Evolutionary conservation across 768 basidiomycete species (phyloP).

Genomic region (Chalciporus pseudorubinellus): DNA sequence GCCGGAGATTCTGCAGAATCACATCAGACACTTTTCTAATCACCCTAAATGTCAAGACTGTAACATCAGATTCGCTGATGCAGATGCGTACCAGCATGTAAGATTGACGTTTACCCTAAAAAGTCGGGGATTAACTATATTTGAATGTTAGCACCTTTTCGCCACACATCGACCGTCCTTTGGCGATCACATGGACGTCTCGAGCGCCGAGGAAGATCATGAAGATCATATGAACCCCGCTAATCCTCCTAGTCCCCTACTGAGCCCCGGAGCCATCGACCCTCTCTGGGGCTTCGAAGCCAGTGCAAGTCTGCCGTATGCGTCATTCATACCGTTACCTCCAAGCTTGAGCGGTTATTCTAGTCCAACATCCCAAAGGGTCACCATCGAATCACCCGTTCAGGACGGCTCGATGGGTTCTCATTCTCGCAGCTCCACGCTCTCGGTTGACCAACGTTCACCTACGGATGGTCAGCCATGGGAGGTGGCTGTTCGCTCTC

Average conservation of each 20-base stretch:
- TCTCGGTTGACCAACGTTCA: slow-evolving; percentile 28
- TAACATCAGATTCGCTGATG: slow-evolving; percentile 40
- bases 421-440: slow-evolving; percentile 31
- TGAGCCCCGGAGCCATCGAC: slow-evolving; percentile 15
- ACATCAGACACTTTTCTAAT: slow-evolving; percentile 39
- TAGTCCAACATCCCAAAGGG: slow-evolving; percentile 30
- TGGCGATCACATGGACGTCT: slow-evolving; percentile 5
- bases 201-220: background rate
- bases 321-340: slow-evolving; percentile 31
- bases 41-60: slow-evolving; percentile 49
- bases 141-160: slow-evolving; percentile 26
- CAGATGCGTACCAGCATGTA: slow-evolving; percentile 38
- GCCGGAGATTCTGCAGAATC: slow-evolving; percentile 40
- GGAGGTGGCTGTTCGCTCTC: slow-evolving; percentile 6
- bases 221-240: background rate
- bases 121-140: background rate
- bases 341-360: slow-evolving; percentile 31
- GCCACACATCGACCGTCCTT: slow-evolving; percentile 22
- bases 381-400: slow-evolving; percentile 10
- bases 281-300: slow-evolving; percentile 25
- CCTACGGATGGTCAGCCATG: slow-evolving; percentile 19
- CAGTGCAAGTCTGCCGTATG: slow-evolving; percentile 17
- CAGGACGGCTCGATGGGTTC: slow-evolving; percentile 12
- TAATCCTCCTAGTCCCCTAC: slow-evolving; percentile 6
- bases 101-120: slow-evolving; percentile 4